These are phyloP conservation scores for Cucurbitaria berberidis DNA, from an alignment of 2,329 filamentous ascomycete genomes.

Conservation along the genomic window DNA sequence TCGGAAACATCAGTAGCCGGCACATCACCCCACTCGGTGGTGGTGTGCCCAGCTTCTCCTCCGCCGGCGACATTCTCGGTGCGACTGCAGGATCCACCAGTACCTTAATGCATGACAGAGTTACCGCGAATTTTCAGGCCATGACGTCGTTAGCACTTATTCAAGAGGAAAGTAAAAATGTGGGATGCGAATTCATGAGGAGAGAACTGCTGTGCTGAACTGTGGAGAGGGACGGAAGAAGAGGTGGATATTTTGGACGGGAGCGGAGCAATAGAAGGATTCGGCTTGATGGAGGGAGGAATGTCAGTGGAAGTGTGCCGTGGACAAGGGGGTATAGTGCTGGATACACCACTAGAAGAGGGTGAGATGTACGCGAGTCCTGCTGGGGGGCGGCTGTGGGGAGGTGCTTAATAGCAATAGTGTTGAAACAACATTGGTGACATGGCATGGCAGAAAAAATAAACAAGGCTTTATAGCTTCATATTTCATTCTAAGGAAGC, in stretches of 20 bases:
- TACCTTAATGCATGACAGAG: slow-evolving; percentile 60
- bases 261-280: slow-evolving; percentile 29
- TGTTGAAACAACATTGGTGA: background rate
- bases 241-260: slow-evolving; percentile 22
- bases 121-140: slow-evolving; percentile 58
- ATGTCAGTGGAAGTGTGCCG: slow-evolving; percentile 14
- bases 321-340: slow-evolving; percentile 14
- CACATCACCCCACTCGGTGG: slow-evolving; percentile 60
- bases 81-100: slow-evolving; percentile 62
- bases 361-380: slow-evolving; percentile 29
- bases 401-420: slow-evolving; percentile 7
- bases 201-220: slow-evolving; percentile 26
- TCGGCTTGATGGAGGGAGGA: slow-evolving; percentile 20
- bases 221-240: slow-evolving; percentile 33
- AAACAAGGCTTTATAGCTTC: background rate
- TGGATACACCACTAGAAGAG: slow-evolving; percentile 34
- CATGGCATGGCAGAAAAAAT: background rate
- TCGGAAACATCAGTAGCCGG: slow-evolving; percentile 56
- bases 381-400: slow-evolving; percentile 24
- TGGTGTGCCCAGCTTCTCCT: slow-evolving; percentile 57
- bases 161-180: slow-evolving; percentile 21
- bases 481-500: too few relatives aligned
- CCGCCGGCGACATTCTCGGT: slow-evolving; percentile 56
- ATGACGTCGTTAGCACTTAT: slow-evolving; percentile 53
- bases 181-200: slow-evolving; percentile 24